Evolutionary conservation across 2,329 filamentous ascomycete genomes (phyloP).

Genomic region (Alternaria novae-zelandiae): DNA sequence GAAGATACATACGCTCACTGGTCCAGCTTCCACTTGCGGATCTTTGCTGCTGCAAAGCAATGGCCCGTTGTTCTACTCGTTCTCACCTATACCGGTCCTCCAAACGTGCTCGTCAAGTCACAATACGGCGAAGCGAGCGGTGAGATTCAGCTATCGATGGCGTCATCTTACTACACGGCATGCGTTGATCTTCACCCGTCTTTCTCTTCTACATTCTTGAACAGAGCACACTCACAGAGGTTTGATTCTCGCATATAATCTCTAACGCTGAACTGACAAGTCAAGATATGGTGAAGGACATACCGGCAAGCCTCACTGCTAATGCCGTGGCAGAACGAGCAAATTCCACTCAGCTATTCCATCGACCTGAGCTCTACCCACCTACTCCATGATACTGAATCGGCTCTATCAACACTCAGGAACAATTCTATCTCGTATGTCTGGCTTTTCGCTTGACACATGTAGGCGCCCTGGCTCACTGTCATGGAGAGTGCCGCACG

Average conservation of each 20-base stretch:
- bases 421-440: no score
- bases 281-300: not conserved
- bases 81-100: no score
- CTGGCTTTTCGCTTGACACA: fast-evolving
- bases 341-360: not conserved
- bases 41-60: no score
- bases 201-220: not conserved
- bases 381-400: not conserved
- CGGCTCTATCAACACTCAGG: not conserved
- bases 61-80: no score
- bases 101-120: no score
- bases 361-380: not conserved
- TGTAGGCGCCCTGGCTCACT: not conserved
- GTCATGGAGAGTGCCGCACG: no score
- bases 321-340: not conserved
- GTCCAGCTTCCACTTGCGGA: not conserved
- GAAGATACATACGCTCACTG: not conserved
- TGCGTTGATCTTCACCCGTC: no score
- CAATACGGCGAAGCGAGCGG: no score
- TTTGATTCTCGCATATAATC: not conserved
- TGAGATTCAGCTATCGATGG: no score
- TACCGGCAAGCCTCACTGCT: not conserved
- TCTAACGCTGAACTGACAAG: not conserved
- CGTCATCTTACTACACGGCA: not conserved
- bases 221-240: not conserved